Percentiles rank a stretch among this genome's conserved stretches.
Evolutionary conservation across 2,329 filamentous ascomycete species (phyloP).

Genomic region (Diaporthe amygdali): DNA sequence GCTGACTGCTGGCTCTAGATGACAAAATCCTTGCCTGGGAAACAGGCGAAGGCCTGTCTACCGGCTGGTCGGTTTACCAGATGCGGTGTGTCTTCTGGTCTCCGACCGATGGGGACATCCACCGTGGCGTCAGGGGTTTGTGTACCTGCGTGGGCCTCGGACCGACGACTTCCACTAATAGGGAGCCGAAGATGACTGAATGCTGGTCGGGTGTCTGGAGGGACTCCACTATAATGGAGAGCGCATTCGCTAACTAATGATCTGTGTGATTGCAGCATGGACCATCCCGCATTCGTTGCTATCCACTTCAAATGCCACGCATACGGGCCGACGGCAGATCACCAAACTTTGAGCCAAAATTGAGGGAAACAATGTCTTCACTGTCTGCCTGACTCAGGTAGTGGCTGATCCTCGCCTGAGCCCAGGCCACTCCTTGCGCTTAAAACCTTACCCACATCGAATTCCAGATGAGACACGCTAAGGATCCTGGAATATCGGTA

Average conservation of each 20-base stretch:
- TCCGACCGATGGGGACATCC: not conserved
- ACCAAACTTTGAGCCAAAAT: not conserved
- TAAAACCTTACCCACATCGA: not conserved
- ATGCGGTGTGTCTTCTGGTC: not conserved
- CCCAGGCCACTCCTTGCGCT: not conserved
- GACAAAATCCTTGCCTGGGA: not conserved
- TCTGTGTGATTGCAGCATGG: not conserved
- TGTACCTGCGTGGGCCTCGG: not conserved
- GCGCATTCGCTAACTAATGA: not conserved
- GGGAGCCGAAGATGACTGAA: not conserved
- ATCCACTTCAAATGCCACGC: not conserved
- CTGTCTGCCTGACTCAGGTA: not conserved
- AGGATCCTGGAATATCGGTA: not conserved
- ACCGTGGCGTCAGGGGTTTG: not conserved
- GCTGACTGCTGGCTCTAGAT: not conserved
- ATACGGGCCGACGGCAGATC: not conserved
- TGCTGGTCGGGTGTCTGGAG: not conserved
- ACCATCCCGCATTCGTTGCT: not conserved
- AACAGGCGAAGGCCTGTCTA: not conserved
- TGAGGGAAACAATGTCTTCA: not conserved
- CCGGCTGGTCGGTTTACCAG: not conserved
- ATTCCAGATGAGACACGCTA: constrained; percentile 9
- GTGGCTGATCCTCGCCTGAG: not conserved
- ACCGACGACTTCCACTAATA: constrained; percentile 2
- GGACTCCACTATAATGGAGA: not conserved